phyloP scores from a whole-genome alignment of 495 filamentous ascomycete species.

The Acidiella bohemica region DNA sequence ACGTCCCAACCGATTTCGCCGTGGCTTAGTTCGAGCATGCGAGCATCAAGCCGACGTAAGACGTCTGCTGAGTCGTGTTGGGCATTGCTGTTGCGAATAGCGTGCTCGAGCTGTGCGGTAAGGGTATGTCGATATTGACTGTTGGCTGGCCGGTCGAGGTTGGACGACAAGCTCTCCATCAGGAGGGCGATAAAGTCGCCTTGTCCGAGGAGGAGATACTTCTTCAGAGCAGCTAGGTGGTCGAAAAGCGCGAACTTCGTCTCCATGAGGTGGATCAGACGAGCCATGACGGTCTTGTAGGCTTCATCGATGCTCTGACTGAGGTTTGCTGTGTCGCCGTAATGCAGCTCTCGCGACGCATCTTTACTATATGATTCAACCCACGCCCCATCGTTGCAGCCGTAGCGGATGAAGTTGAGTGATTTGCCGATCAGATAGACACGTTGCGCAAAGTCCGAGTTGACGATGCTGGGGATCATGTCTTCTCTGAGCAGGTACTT shows the following conservation, averaged over 20 bases:
- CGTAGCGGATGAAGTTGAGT: slow-evolving; percentile 93
- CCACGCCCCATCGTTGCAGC: slow-evolving; percentile 87
- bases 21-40: slow-evolving; percentile 88
- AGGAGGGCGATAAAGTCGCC: slow-evolving; percentile 96
- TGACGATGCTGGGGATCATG: slow-evolving; percentile 88
- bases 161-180: slow-evolving; percentile 89
- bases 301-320: slow-evolving; percentile 91
- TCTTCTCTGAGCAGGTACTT: slow-evolving; percentile 78
- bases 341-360: slow-evolving; percentile 79
- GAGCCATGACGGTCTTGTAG: slow-evolving; percentile 93
- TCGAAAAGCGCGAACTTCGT: slow-evolving; percentile 88
- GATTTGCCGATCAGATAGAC: slow-evolving; percentile 96
- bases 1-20: slow-evolving; percentile 99
- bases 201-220: slow-evolving; percentile 85
- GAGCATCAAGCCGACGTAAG: slow-evolving; percentile 78
- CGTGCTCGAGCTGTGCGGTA: slow-evolving; percentile 93
- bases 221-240: slow-evolving; percentile 83
- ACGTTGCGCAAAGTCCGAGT: slow-evolving; percentile 81
- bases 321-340: slow-evolving; percentile 85
- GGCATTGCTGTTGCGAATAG: slow-evolving; percentile 91
- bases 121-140: slow-evolving; percentile 89
- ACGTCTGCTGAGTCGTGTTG: slow-evolving; percentile 93
- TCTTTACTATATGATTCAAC: slow-evolving; percentile 92
- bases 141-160: slow-evolving; percentile 88
- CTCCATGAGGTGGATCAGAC: slow-evolving; percentile 86